Evolutionary conservation across 441 rosid species (phyloP), one percentile per base, ranked within the genome.

Genomic region (Rhodomyrtus psidioides): DNA sequence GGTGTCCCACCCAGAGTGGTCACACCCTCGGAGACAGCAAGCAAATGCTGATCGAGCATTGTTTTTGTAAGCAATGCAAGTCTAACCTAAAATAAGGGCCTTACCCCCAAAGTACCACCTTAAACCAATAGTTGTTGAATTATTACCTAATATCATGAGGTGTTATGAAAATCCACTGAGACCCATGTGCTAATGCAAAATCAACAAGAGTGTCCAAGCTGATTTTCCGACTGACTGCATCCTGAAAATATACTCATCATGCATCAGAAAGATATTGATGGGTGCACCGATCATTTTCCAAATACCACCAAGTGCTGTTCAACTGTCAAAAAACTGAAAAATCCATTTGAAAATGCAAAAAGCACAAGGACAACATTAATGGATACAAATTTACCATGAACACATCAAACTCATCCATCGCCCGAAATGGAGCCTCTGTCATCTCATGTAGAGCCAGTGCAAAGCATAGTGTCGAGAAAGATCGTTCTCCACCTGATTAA

Each of bases 361-460:
- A 83, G 55, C 59, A 76, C 57, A 82, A 17, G 28, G 60, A 81
- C 58, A 62, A 62, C 24, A 39, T 55, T 34, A 65, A 65, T 34
- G 26, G 23, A 55, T 23, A 59, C 86, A 57, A 53, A 55, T 89
- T 85, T 90, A 95, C 99, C 99, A 98, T 97, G 87, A 98, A 98
- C 70, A 98, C 99, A 90, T 96, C 99, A 91, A 98, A 98, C 91
- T 98, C 99, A 83, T 96, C 99, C 99, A 98, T 98, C 6, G 99
- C 99, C 90, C 99, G 94, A 84, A 97, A 97, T 86, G 99, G 98
- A 46, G 98, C 92, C 89, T 96, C 99, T 8, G 97, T 95, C 97
- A 96, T 95, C 86, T 92, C 92, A 90, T 97, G 99, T 86, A 97
- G 98, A 87, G 98, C 96, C 84, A 97, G 88, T 6, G 98, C 95